phyloP scores from a whole-genome alignment of 1,284 basidiomycete genomes.

The Ustilago esculenta region DNA sequence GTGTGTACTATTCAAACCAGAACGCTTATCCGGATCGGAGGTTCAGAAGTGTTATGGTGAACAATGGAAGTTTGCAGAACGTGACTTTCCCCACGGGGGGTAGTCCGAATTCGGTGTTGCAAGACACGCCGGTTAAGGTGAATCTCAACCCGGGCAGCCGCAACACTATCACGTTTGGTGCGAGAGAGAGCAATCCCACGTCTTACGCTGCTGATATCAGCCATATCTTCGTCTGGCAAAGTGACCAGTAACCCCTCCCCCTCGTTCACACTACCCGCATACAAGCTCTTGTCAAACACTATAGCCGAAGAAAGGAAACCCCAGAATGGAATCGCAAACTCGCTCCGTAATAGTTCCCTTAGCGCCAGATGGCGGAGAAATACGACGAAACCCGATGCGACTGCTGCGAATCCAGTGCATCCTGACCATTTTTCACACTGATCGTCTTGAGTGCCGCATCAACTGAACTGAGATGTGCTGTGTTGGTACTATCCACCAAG shows the following conservation, averaged over 20 bases:
- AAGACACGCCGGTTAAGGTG: conserved; percentile 29
- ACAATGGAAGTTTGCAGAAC: neutral
- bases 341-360: neutral
- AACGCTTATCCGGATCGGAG: conserved; percentile 19
- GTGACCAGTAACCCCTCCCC: conserved; percentile 19
- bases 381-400: conserved; percentile 3
- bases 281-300: too few species aligned
- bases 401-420: too few species aligned
- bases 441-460: neutral
- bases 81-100: conserved; percentile 27
- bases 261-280: too few species aligned
- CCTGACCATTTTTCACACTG: neutral
- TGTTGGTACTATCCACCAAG: conserved; percentile 6
- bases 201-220: conserved; percentile 25
- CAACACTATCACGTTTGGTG: conserved; percentile 23
- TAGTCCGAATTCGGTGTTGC: conserved; percentile 6
- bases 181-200: neutral
- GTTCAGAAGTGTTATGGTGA: conserved; percentile 8
- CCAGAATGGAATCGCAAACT: too few species aligned
- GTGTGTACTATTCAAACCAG: conserved; percentile 23
- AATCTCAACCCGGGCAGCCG: conserved; percentile 3
- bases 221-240: conserved; percentile 34
- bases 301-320: too few species aligned
- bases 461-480: neutral
- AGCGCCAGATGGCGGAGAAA: conserved; percentile 30